Evolutionary conservation across 495 filamentous ascomycete genomes (phyloP), one percentile per base, ranked within the genome.

Genomic region (Usnea hakonensis): DNA sequence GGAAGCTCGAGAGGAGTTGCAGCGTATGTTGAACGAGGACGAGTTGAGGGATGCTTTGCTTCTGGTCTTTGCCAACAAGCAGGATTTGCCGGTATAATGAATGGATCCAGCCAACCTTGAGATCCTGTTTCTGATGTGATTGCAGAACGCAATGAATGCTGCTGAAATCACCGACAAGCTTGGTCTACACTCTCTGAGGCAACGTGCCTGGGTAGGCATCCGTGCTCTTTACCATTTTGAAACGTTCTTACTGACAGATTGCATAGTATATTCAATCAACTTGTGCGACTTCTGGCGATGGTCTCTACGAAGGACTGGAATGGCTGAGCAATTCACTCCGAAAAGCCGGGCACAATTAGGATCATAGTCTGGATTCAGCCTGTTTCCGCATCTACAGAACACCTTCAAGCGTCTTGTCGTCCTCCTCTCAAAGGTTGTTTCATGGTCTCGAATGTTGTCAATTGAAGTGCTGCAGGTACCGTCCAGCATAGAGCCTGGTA

Each of bases 11-110:
- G 94, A 97, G 82, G 94, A 99, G 78, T 84, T 99, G 77, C 95
- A 99, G 83, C 91, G 94, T 76, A 99, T 99, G 95, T 82, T 99
- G 83, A 99, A 99, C 80, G 94, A 99, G 82, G 94, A 99, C 73
- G 94, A 99, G 80, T 86, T 99, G 71, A 85, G 94, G 72, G 94
- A 99, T 79, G 94, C 94, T 68, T 85, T 96, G 69, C 87, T 99
- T 69, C 79, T 99, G 76, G 95, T 99, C 67, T 99, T 99, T 72
- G 94, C 94, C 81, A 99, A 99, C 89, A 99, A 99, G 83, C 94
- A 99, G 83, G 94, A 99, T 95, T 78, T 99, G 81, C 94, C 94
- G 54, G 93, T 96, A 82, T 75, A 91, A 75, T 59, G 44, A 40
- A 33, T 46, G 21, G 9, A 55, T 43, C 40, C 26, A 30, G 41